Conservation (phyloP, 805 yeast species). For the Candida jianshihensis region DNA sequence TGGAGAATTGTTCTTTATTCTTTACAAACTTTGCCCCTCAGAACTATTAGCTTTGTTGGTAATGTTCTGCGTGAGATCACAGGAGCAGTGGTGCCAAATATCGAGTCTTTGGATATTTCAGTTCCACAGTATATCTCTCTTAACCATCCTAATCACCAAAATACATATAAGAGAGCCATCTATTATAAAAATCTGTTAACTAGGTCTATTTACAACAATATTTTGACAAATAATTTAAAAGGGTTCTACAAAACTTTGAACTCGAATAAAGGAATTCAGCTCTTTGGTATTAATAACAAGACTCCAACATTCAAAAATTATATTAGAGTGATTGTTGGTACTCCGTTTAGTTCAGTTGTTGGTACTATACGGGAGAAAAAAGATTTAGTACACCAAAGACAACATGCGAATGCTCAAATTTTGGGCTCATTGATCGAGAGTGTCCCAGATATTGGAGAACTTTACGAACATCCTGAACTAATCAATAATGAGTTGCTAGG, state of each 20-base stretch:
- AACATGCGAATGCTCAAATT: slow-evolving; percentile 25
- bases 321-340: slow-evolving; percentile 25
- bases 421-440: slow-evolving; percentile 31
- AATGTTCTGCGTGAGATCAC: slow-evolving; percentile 22
- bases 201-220: slow-evolving; percentile 12
- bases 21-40: slow-evolving; percentile 32
- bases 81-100: slow-evolving; percentile 8
- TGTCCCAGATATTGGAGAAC: slow-evolving; percentile 22
- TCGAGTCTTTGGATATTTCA: slow-evolving; percentile 4
- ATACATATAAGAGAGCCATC: slow-evolving; percentile 7
- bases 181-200: slow-evolving; percentile 8
- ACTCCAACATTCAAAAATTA: slow-evolving; percentile 14
- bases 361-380: slow-evolving; percentile 23
- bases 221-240: slow-evolving; percentile 13
- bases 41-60: slow-evolving; percentile 10
- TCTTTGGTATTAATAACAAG: slow-evolving; percentile 7
- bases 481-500: background rate
- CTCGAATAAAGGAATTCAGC: slow-evolving; percentile 23
- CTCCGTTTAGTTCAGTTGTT: slow-evolving; percentile 29
- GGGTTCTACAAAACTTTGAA: slow-evolving; percentile 12
- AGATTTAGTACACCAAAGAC: slow-evolving; percentile 15
- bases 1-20: slow-evolving; percentile 29
- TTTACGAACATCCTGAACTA: background rate
- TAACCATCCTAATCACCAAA: slow-evolving; percentile 6
- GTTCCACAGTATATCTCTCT: slow-evolving; percentile 5